Conservation (phyloP, 2,329 filamentous ascomycete genomes). For the Botryotinia globosa region DNA sequence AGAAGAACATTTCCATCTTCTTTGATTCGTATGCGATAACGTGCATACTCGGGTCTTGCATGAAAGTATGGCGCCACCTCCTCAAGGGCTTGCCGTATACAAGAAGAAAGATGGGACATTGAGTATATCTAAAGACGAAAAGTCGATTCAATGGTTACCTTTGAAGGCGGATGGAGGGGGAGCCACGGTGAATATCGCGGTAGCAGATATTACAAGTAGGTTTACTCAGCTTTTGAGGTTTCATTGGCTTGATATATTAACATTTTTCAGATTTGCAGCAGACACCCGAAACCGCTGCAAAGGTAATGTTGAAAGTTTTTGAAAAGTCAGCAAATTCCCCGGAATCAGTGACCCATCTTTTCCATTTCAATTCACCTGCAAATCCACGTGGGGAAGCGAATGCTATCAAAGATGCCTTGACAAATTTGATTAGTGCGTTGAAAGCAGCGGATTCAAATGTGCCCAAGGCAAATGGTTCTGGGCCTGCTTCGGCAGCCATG, state of each 20-base stretch:
- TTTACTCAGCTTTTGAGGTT: constrained; percentile 22
- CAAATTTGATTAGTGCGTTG: constrained; percentile 63
- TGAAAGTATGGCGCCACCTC: constrained; percentile 23
- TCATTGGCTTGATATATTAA: constrained; percentile 22
- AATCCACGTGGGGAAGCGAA: constrained; percentile 82
- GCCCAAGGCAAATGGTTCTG: constrained; percentile 33
- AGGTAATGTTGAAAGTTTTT: constrained; percentile 93
- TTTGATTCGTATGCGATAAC: constrained; percentile 1
- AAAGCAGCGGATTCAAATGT: constrained; percentile 45
- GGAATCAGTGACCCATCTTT: constrained; percentile 71
- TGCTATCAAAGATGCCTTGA: constrained; percentile 76
- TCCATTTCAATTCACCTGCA: constrained; percentile 78
- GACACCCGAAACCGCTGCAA: constrained; percentile 80
- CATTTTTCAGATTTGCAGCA: constrained; percentile 76
- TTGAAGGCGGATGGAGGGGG: constrained; percentile 57
- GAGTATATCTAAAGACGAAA: constrained; percentile 69
- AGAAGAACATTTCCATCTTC: not conserved
- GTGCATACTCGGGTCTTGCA: constrained; percentile 9
- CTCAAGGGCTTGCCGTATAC: constrained; percentile 66
- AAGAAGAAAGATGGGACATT: constrained; percentile 95
- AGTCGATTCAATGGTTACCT: constrained; percentile 78
- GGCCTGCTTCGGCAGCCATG: constrained; percentile 65
- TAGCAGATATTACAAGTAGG: constrained; percentile 80
- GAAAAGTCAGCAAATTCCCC: constrained; percentile 60
- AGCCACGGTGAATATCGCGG: constrained; percentile 64